Conservation (phyloP, 2,329 filamentous ascomycete species). For the Pseudogymnoascus sp. region DNA sequence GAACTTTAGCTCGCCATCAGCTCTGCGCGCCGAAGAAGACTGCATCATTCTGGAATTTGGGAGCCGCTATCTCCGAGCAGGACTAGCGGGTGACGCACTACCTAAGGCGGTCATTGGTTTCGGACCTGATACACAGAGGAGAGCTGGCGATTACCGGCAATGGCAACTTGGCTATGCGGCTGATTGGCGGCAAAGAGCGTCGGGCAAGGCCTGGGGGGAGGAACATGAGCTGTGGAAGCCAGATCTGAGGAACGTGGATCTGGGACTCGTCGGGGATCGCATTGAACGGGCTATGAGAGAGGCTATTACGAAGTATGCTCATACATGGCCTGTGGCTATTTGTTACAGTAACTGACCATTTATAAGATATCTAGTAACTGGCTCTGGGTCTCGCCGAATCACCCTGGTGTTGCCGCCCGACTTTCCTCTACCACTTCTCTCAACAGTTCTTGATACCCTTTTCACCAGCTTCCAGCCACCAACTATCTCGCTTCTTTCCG, state of each 20-base stretch:
- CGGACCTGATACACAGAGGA: constrained; percentile 64
- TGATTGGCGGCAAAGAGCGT: constrained; percentile 39
- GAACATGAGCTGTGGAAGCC: constrained; percentile 69
- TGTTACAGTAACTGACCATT: constrained; percentile 14
- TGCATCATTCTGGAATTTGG: constrained; percentile 75
- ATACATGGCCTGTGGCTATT: background rate
- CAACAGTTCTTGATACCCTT: constrained; percentile 63
- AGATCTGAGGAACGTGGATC: constrained; percentile 63
- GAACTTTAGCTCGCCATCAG: constrained; percentile 49
- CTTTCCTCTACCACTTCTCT: constrained; percentile 69
- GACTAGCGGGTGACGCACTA: constrained; percentile 74
- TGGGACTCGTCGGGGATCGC: constrained; percentile 76
- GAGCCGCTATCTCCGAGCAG: constrained; percentile 66
- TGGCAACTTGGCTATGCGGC: constrained; percentile 50
- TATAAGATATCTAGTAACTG: constrained; percentile 53
- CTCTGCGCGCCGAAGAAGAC: constrained; percentile 71
- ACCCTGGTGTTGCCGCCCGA: constrained; percentile 68
- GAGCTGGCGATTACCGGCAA: constrained; percentile 71
- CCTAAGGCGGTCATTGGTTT: constrained; percentile 66
- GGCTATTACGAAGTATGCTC: constrained; percentile 66
- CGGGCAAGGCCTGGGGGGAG: constrained; percentile 49
- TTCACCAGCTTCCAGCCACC: constrained; percentile 76
- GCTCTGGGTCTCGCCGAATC: constrained; percentile 66
- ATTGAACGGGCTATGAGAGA: constrained; percentile 75
- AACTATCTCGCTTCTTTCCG: constrained; percentile 70